A percentile compares a stretch with the other conserved stretches of the same genome.
phyloP scores from a whole-genome alignment of 2,329 filamentous ascomycete species.

The Cladobotryum mycophilum region DNA sequence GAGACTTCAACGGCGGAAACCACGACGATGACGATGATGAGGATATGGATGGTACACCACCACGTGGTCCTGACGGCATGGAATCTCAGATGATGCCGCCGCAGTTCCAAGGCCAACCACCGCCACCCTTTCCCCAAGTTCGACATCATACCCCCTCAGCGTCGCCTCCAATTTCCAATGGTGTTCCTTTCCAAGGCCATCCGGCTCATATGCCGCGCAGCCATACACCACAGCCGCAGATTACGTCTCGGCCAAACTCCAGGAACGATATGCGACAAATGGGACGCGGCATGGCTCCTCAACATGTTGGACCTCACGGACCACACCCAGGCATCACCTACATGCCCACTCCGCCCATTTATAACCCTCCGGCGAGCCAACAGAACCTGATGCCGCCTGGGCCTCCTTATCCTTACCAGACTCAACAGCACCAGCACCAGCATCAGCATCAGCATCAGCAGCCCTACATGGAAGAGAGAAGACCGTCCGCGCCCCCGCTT shows the following conservation, averaged over 20 bases:
- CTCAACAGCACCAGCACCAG: slow-evolving; percentile 42
- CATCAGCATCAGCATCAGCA: slow-evolving; percentile 41
- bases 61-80: slow-evolving; percentile 51
- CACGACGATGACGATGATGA: slow-evolving; percentile 82
- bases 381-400: slow-evolving; percentile 32
- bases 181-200: slow-evolving; percentile 58
- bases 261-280: slow-evolving; percentile 71
- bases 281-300: slow-evolving; percentile 66
- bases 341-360: slow-evolving; percentile 80
- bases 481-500: slow-evolving; percentile 64
- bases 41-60: slow-evolving; percentile 61
- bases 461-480: slow-evolving; percentile 69
- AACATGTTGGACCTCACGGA: slow-evolving; percentile 56
- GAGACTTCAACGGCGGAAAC: slow-evolving; percentile 81
- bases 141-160: slow-evolving; percentile 77
- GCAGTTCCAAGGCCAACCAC: slow-evolving; percentile 59
- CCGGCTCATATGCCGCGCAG: slow-evolving; percentile 49
- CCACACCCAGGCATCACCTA: slow-evolving; percentile 63
- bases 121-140: slow-evolving; percentile 66
- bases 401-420: slow-evolving; percentile 33
- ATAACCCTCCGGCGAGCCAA: slow-evolving; percentile 53
- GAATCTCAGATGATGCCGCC: slow-evolving; percentile 59
- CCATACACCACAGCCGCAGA: slow-evolving; percentile 72
- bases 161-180: slow-evolving; percentile 81
- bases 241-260: slow-evolving; percentile 62